Base-by-base conservation (phyloP, 2,329 filamentous ascomycete species). In the Ophiostoma perfectum region DNA sequence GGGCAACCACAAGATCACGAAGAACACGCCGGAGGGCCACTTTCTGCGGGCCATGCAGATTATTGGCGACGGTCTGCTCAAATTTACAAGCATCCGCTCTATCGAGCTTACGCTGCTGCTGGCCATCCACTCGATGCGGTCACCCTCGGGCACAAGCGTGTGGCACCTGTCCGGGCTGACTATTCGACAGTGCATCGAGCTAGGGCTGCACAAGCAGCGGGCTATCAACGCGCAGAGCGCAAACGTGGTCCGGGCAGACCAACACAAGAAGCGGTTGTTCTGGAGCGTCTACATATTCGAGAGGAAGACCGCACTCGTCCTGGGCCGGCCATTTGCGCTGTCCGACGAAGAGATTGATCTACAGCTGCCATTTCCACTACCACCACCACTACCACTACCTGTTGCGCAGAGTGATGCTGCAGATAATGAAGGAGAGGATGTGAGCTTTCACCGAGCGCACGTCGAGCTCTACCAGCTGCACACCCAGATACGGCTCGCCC, bases 291-390 rank as follows among this genome's bases (percentile, higher is more conserved):
- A 71, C 55, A 68, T 69, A 18, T 66, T 72, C 4, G 71, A 72
- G 47, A 52, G 71, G 47, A 69, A 70, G 55, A 70, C 68, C 42
- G 66, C 68, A 0, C 65, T 72, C 38, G 70, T 68, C 0, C 67
- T 69, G 7, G 71, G 71, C 1, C 67, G 70, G 7, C 71, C 71
- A 6, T 72, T 70, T 62, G 70, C 66, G 1, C 18, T 72, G 5
- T 64, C 67, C 4, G 71, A 72, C 42, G 69, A 71, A 5, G 70
- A 70, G 27, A 71, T 72, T 44, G 71, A 72, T 41, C 65, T 68
- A 2, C 49, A 44, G 5, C 42, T 72, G 66, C 66, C 69, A 36
- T 27, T 2, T n/a, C 36, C 16, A 8, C 12, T 3, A 45, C 64
- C 11, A 44, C 27, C 27, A 63, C 3, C 18, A 63, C 7, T 12